Evolutionary conservation across 108 stramenopile species (phyloP), one percentile per base, ranked within the genome.

Genomic region (Fistulifera solaris): DNA sequence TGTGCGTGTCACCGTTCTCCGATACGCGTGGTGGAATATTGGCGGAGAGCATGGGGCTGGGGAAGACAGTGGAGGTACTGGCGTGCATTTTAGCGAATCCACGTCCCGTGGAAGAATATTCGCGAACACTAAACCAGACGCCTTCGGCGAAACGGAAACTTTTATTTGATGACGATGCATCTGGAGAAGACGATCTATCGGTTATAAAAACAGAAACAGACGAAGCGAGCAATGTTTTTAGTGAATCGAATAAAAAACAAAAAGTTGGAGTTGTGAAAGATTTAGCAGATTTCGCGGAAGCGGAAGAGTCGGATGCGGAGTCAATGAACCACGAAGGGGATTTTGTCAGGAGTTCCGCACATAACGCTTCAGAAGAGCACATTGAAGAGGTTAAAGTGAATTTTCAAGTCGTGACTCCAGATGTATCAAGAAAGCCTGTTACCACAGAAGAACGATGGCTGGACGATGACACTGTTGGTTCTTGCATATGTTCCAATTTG

Each of bases 21-120:
- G 14, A 51, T 17, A 44, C 48, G 12, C 50, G 31, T 45, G 82
- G 78, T 24, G 85, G 85, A 0, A 77, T 83, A 38, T 59, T 87
- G 42, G 79, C 79, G 6, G 85, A 87, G 44, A 54, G 51, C 39
- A 87, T 87, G 85, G 76, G 81, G 28, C 43, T 77, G 24, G 80
- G 80, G 0, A 81, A 81, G 55, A 76, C 75, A 18, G 70, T 81
- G 21, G 75, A 76, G 43, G 76, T 80, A 0, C 51, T 84, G 5
- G 70, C 78, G 16, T 75, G 73, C 53, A 80, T 84, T 46, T 41
- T 84, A 46, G 70, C 76, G 4, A 60, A 78, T 66, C 67, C 57
- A 18, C 38, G 47, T 47, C 68, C 69, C 1, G n/a, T 27, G 23
- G 10, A 3, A 18, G 44, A 18, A 4, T 58, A 11, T 43, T 39